Percentiles rank a stretch among this genome's conserved stretches.
phyloP scores from a whole-genome alignment of 1,139 yeast species.

The Kurtzmaniella natalensis region DNA sequence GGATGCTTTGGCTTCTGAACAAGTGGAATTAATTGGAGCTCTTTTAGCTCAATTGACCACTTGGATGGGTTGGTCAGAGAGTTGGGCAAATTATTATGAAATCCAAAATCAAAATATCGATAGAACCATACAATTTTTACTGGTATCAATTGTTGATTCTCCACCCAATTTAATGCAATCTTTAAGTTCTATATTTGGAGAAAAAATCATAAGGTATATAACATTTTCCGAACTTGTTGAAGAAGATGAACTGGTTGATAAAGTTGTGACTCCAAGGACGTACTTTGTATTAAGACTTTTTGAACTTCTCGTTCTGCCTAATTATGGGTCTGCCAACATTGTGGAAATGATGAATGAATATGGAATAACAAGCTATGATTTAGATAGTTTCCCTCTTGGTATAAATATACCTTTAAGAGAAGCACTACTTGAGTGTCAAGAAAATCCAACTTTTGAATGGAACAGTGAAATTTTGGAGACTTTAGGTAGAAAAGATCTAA shows the following conservation, averaged over 20 bases:
- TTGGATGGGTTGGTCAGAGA: conserved; percentile 74
- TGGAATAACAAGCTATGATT: conserved; percentile 44
- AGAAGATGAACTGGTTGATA: conserved; percentile 60
- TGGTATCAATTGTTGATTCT: conserved; percentile 36
- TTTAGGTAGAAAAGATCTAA: conserved; percentile 65
- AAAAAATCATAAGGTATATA: conserved; percentile 48
- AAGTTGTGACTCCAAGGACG: conserved; percentile 60
- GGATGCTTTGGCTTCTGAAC: conserved; percentile 41
- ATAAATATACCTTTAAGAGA: conserved; percentile 62
- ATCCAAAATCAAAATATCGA: conserved; percentile 20
- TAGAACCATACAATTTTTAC: conserved; percentile 27
- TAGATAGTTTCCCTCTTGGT: conserved; percentile 76
- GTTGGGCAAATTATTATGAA: conserved; percentile 61
- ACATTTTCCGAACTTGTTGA: conserved; percentile 67
- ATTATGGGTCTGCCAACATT: conserved; percentile 48
- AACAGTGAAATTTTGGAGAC: conserved; percentile 48
- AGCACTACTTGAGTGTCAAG: conserved; percentile 54
- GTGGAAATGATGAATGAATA: conserved; percentile 57
- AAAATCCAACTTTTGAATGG: conserved; percentile 50
- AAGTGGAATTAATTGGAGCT: conserved; percentile 40
- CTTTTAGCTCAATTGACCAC: conserved; percentile 58
- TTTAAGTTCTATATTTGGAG: conserved; percentile 46
- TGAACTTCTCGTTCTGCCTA: conserved; percentile 56
- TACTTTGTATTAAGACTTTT: conserved; percentile 53
- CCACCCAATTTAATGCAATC: conserved; percentile 60